Evolutionary conservation across 371 early-diverging fungal species (phyloP), one percentile per base, ranked within the genome.

Genomic region (Mucor mucedo): DNA sequence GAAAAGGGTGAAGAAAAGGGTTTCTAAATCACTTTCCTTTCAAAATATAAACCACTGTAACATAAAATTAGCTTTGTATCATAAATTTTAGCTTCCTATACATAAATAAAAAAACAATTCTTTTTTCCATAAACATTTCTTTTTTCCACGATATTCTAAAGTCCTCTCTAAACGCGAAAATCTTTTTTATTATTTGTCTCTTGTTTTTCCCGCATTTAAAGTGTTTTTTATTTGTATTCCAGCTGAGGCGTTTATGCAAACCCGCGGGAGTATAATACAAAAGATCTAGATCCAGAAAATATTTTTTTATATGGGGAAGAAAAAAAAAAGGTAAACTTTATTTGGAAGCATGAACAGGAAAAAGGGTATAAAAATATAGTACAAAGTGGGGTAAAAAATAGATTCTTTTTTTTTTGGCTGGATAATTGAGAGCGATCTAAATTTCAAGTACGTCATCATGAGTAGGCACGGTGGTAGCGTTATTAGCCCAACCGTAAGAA

Each of bases 401-500:
- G n/a, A 5, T 28, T 42, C 7, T 28, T 38, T 39, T 13, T 13
- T 42, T 42, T 42, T 42, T 42, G 4, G n/a, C 4, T 32, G 28
- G 16, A 52, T 6, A 30, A 39, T 39, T 14, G 11, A 40, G 28
- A 61, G 28, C 41, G 10, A 6, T 32, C 8, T 63, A 63, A 21
- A 55, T 10, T 14, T 40, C 52, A 7, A 56, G n/a, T 3, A 63
- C 35, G n/a, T 39, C 40, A 30, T 65, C 65, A 4, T 65, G 55
- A 9, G 66, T 65, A 14, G 55, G 38, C 0, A 50, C 60, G 11
- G 60, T 66, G 5, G 60, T 59, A 11, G 54, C 48, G 5, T 41
- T 35, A 65, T 72, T 77, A 13, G 82, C 83, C 87, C 91, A 93
- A 57, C 83, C 87, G 66, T 86, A 82, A 44, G 87, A 88, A 66